Evolutionary conservation across 2,329 filamentous ascomycete genomes (phyloP), one percentile per base, ranked within the genome.

Genomic region (Phialophora expanda): DNA sequence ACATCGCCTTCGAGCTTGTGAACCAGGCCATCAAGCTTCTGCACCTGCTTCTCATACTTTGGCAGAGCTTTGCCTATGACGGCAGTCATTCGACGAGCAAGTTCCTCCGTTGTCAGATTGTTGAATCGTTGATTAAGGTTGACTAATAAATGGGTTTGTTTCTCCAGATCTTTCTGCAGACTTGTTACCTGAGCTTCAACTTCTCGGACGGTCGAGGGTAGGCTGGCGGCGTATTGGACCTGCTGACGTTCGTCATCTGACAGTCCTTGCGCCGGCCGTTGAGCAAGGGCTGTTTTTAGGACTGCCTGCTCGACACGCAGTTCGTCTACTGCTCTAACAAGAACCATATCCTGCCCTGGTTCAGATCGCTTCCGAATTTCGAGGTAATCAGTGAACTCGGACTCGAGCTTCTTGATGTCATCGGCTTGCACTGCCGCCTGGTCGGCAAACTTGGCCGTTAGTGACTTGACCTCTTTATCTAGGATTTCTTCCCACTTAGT

Each of bases 81-180:
- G 12, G 56, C 54, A 8, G 66, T 32, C 34, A 69, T 69, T n/a
- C 56, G 46, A 6, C 54, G 63, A 7, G 51, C 30, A 28, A 69
- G 60, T 4, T 30, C 41, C 24, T 62, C 61, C 11, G 58, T 69
- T 1, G 61, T 55, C 3, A 69, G 61, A 24, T 66, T 69, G 30
- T 69, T 61, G 32, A 66, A 69, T 6, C 66, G 63, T 20, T 63
- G 64, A 32, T 30, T 63, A 12, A 64, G 64, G 38, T 44, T 62
- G 44, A 64, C 56, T 9, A 55, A 53, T 24, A 61, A 24, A 54
- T 66, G 66, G 2, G 9, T 28, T 4, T 59, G 32, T 51, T 61
- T 62, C 41, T 64, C 60, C 2, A 67, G 28, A 20, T 30, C 53
- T 24, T 58, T 32, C 22, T 61, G 58, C 1, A 63, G 2, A 20